These are phyloP conservation scores for Cyclanthera cordifolia DNA, from an alignment of 306 rosid genomes.

Conservation along the genomic window DNA sequence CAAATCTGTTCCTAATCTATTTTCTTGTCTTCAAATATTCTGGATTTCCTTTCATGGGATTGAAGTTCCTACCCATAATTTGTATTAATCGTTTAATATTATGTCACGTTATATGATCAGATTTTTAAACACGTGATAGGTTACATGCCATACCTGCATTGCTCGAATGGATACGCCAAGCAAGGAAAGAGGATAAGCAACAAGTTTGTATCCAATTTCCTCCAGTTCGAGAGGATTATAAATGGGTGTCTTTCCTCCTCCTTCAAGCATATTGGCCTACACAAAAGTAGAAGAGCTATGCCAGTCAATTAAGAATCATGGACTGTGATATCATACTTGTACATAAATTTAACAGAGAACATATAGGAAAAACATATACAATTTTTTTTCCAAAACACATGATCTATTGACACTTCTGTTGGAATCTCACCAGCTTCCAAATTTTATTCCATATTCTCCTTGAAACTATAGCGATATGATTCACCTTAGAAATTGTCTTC, in stretches of 20 bases:
- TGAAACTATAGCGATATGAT: background rate
- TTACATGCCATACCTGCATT: slow-evolving; percentile 53
- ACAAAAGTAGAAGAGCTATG: background rate
- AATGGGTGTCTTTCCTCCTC: slow-evolving; percentile 91
- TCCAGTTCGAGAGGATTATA: slow-evolving; percentile 65
- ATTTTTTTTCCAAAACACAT: background rate
- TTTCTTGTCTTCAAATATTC: background rate
- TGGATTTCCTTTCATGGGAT: background rate
- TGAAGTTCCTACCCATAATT: background rate
- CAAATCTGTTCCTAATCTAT: background rate
- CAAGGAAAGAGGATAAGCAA: slow-evolving; percentile 81
- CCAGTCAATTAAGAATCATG: background rate
- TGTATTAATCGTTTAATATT: background rate
- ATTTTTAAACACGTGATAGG: background rate
- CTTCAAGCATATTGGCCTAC: slow-evolving; percentile 96
- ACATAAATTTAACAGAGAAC: background rate
- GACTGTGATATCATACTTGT: background rate
- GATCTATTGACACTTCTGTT: background rate
- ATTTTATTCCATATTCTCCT: background rate
- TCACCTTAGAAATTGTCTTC: background rate
- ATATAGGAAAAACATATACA: background rate
- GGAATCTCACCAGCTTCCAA: slow-evolving; percentile 2
- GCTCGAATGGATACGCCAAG: slow-evolving; percentile 80
- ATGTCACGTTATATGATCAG: background rate
- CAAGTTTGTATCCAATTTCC: slow-evolving; percentile 68